These are phyloP conservation scores for Glycine tomentella DNA, from an alignment of 306 rosid genomes.

Conservation along the genomic window DNA sequence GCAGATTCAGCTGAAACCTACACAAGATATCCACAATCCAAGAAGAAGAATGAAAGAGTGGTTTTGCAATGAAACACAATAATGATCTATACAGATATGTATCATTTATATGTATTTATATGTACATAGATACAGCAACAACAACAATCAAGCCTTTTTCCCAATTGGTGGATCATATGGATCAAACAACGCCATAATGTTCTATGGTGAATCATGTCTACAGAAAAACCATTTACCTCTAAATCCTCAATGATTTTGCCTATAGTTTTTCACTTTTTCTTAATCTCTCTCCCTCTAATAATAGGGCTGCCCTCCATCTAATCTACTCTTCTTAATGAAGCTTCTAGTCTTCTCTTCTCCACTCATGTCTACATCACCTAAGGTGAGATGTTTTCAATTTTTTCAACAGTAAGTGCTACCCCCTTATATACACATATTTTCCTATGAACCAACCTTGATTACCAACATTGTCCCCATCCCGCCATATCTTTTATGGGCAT, in stretches of 20 bases:
- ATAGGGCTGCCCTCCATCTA: not conserved
- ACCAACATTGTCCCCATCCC: conserved; percentile 98
- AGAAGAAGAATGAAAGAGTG: not conserved
- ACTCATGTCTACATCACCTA: not conserved
- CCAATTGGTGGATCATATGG: not conserved
- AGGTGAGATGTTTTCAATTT: not conserved
- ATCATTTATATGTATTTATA: not conserved
- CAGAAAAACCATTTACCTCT: not conserved
- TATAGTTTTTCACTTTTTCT: not conserved
- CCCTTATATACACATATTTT: not conserved
- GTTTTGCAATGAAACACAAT: conserved; percentile 6
- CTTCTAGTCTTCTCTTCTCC: not conserved
- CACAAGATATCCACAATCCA: conserved; percentile 19
- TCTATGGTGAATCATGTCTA: not conserved
- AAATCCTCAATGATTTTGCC: not conserved
- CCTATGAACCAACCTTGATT: conserved; percentile 72
- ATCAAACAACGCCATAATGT: not conserved
- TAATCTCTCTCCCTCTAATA: not conserved
- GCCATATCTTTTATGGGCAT: conserved; percentile 82
- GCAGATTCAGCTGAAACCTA: conserved; percentile 98
- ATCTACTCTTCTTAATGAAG: not conserved
- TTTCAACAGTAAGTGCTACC: not conserved
- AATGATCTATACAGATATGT: conserved; percentile 16
- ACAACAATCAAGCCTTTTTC: not conserved
- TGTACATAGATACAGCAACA: not conserved